These are phyloP conservation scores for Beauveria asiatica DNA, from an alignment of 2,329 filamentous ascomycete species.

Conservation along the genomic window DNA sequence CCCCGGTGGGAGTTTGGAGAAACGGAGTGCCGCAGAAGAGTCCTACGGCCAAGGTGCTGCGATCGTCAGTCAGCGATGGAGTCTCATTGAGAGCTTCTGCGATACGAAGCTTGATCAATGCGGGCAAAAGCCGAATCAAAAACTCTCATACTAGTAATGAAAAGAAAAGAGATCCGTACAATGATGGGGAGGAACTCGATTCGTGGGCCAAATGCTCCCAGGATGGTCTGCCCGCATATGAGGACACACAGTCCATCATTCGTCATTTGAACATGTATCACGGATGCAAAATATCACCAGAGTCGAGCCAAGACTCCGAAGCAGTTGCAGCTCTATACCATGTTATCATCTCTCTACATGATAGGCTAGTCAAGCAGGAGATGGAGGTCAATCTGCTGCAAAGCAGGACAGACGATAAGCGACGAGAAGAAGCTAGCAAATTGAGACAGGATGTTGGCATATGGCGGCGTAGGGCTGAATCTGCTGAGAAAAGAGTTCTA, in stretches of 20 bases:
- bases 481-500: conserved; percentile 44
- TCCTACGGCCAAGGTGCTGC: conserved; percentile 3
- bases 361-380: conserved; percentile 1
- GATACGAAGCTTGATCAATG: conserved; percentile 7
- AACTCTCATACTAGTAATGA: not conserved
- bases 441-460: conserved; percentile 22
- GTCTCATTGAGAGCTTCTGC: conserved; percentile 7
- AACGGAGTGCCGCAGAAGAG: conserved; percentile 6
- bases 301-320: not conserved
- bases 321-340: not conserved
- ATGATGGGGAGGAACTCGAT: not conserved
- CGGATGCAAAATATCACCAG: not conserved
- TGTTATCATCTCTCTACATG: conserved; percentile 5
- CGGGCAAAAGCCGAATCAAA: conserved; percentile 1
- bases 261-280: not conserved
- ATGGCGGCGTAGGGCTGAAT: conserved; percentile 49
- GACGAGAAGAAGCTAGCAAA: not conserved
- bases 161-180: not conserved
- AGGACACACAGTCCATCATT: conserved; percentile 1
- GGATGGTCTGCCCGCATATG: not conserved
- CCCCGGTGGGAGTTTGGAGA: conserved; percentile 2
- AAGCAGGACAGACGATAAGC: not conserved
- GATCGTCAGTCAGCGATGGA: conserved; percentile 7
- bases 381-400: not conserved
- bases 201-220: conserved; percentile 5